phyloP scores from a whole-genome alignment of 176 grass and related monocot species.

The Themeda triandra region DNA sequence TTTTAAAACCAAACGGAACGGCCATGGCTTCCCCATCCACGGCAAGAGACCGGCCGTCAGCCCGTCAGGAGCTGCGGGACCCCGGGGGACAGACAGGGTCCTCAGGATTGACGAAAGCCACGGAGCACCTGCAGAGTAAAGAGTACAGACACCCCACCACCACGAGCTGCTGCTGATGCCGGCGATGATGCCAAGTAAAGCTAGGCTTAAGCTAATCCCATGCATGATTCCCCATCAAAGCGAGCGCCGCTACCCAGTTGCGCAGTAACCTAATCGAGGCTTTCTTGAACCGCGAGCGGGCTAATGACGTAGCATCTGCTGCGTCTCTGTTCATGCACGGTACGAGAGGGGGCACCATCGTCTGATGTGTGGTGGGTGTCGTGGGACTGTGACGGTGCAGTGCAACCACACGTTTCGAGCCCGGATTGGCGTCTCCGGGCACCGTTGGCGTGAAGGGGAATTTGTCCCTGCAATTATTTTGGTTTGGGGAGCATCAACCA shows the following conservation, averaged over 20 bases:
- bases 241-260: background rate
- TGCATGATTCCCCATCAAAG: background rate
- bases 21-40: background rate
- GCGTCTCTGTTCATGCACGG: conserved; percentile 2
- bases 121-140: background rate
- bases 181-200: conserved; percentile 5
- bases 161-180: background rate
- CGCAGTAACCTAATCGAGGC: background rate
- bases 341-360: background rate
- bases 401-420: conserved; percentile 26
- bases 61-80: background rate
- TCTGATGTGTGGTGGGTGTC: background rate
- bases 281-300: background rate
- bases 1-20: background rate
- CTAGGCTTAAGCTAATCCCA: background rate
- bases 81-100: background rate
- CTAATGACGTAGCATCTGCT: too few relatives aligned
- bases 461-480: background rate
- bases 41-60: background rate
- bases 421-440: conserved; percentile 5
- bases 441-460: background rate
- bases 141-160: too few relatives aligned
- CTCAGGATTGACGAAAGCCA: background rate
- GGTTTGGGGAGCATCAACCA: background rate
- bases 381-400: background rate